Percentiles rank a stretch among this genome's conserved stretches.
Conservation (phyloP, 1,139 yeast species). For the Candida anutae region DNA sequence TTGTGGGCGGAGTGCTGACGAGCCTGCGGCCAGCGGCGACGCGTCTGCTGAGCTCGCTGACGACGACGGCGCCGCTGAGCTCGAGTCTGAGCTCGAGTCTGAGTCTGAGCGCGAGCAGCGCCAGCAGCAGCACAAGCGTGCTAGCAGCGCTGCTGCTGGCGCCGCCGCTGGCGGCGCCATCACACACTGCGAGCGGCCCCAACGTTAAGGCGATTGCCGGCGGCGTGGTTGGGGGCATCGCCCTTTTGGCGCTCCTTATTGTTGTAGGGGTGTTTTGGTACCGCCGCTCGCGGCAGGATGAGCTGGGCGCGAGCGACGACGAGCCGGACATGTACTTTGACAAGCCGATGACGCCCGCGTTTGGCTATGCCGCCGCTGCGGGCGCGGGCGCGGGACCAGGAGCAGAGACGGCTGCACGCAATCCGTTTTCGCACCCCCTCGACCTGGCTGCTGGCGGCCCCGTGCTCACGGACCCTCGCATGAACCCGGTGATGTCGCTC, state of each 20-base stretch:
- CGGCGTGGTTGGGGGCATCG: constrained; percentile 61
- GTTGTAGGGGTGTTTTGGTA: constrained; percentile 34
- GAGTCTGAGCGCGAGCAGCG: not conserved
- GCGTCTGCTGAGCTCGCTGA: too few species aligned
- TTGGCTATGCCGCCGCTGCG: not conserved
- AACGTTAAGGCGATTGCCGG: constrained; percentile 57
- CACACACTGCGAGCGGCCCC: constrained; percentile 8
- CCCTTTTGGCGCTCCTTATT: constrained; percentile 33
- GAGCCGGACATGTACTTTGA: constrained; percentile 18
- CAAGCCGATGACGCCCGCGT: constrained; percentile 13
- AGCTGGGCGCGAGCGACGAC: constrained; percentile 5
- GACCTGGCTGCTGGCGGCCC: constrained; percentile 30
- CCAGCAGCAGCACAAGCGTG: not conserved
- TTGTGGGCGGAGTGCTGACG: too few species aligned
- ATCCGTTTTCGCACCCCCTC: constrained; percentile 52
- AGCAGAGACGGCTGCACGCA: constrained; percentile 43
- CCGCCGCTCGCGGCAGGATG: constrained; percentile 40
- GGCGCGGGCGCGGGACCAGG: not conserved
- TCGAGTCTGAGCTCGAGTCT: not conserved
- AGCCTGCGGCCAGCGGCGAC: too few species aligned
- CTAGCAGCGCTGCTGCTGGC: constrained; percentile 1
- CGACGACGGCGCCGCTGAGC: too few species aligned
- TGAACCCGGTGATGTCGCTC: constrained; percentile 65
- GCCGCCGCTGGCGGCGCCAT: not conserved
- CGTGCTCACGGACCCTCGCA: constrained; percentile 37